Evolutionary conservation across 2,329 filamentous ascomycete genomes (phyloP).

Genomic region (Gliomastix tumulicola): DNA sequence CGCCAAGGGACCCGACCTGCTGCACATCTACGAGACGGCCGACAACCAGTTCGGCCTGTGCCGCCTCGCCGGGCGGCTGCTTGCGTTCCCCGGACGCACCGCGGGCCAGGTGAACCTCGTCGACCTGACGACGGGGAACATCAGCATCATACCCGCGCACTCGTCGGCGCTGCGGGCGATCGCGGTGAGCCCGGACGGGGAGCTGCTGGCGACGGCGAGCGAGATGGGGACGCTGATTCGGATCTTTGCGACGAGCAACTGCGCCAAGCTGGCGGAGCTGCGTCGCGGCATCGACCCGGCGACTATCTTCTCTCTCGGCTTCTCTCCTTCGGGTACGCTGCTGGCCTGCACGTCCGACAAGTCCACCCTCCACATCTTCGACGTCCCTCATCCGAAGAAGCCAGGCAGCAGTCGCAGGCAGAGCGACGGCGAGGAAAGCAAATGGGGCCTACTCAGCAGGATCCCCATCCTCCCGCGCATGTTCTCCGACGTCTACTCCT

Average conservation of each 20-base stretch:
- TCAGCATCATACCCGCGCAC: conserved; percentile 92
- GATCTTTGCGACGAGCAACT: conserved; percentile 74
- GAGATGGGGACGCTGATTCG: conserved; percentile 86
- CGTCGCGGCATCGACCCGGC: conserved; percentile 85
- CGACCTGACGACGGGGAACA: conserved; percentile 68
- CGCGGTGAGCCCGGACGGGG: conserved; percentile 70
- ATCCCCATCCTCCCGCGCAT: conserved; percentile 79
- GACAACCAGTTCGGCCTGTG: conserved; percentile 79
- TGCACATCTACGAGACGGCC: conserved; percentile 76
- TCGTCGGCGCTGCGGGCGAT: conserved; percentile 72
- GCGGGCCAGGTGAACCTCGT: conserved; percentile 85
- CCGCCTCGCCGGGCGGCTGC: conserved; percentile 63
- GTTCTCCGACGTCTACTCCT: conserved; percentile 87
- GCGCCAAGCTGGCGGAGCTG: conserved; percentile 75
- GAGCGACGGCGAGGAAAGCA: conserved; percentile 49
- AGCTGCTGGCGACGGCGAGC: conserved; percentile 81
- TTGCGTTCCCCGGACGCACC: conserved; percentile 84
- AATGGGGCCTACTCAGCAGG: conserved; percentile 80
- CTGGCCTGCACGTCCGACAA: conserved; percentile 95
- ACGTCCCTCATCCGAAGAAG: conserved; percentile 57
- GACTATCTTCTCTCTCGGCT: conserved; percentile 78
- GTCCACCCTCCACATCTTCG: conserved; percentile 90
- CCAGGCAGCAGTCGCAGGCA: too few species aligned
- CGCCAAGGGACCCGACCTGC: conserved; percentile 60
- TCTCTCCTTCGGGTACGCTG: conserved; percentile 73